Evolutionary conservation across 495 filamentous ascomycete species (phyloP).

Genomic region (Amorphotheca resinae): DNA sequence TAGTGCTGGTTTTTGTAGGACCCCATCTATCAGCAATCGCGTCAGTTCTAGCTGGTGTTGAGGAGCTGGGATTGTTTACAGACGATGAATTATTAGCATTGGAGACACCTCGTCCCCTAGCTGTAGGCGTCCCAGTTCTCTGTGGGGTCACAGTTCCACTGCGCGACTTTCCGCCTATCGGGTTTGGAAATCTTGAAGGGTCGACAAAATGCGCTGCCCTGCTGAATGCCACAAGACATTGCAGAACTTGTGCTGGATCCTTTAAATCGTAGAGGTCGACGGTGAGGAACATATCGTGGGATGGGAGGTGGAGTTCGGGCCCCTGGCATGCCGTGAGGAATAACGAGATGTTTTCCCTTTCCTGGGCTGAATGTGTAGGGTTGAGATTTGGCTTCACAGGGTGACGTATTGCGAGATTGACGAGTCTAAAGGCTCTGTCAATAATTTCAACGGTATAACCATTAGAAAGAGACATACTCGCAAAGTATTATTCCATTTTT

Average conservation of each 20-base stretch:
- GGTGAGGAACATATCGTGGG: slow-evolving; percentile 93
- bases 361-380: slow-evolving; percentile 55
- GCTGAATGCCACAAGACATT: slow-evolving; percentile 87
- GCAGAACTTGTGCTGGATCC: slow-evolving; percentile 91
- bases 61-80: slow-evolving; percentile 25
- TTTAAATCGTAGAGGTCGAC: slow-evolving; percentile 95
- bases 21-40: slow-evolving; percentile 44
- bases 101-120: slow-evolving; percentile 44
- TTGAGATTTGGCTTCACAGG: slow-evolving; percentile 11
- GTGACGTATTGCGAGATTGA: slow-evolving; percentile 62
- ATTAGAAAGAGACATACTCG: slow-evolving; percentile 45
- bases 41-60: slow-evolving; percentile 34
- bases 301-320: slow-evolving; percentile 72
- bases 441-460: slow-evolving; percentile 1
- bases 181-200: slow-evolving; percentile 56
- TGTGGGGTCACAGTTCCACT: slow-evolving; percentile 53
- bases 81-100: slow-evolving; percentile 55
- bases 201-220: slow-evolving; percentile 68
- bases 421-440: slow-evolving; percentile 42
- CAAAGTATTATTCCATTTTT: slow-evolving; percentile 87
- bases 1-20: slow-evolving; percentile 41
- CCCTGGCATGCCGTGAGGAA: slow-evolving; percentile 81
- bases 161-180: slow-evolving; percentile 59
- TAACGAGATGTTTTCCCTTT: slow-evolving; percentile 98
- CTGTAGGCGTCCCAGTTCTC: slow-evolving; percentile 41